A percentile compares a stretch with the other conserved stretches of the same genome.
These are phyloP conservation scores for Globisporangium splendens DNA, from an alignment of 352 stramenopile species.

Conservation along the genomic window DNA sequence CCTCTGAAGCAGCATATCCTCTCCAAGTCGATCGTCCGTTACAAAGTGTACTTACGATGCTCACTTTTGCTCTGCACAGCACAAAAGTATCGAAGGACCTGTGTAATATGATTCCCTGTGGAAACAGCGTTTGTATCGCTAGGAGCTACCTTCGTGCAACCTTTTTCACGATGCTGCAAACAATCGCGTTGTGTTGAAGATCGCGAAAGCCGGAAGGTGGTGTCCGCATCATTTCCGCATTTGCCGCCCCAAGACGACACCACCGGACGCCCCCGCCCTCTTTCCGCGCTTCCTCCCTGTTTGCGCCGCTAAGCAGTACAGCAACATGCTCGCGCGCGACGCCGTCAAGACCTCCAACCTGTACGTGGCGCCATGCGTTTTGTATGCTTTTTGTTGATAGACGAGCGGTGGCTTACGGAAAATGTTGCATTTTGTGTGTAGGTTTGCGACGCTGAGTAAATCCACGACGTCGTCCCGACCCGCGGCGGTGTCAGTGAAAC, in stretches of 20 bases:
- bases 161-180: neutral
- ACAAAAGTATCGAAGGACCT: neutral
- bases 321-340: constrained; percentile 25
- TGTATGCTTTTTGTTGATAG: neutral
- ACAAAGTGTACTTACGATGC: too few relatives aligned
- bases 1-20: too few relatives aligned
- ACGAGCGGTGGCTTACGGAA: neutral
- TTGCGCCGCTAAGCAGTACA: neutral
- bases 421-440: constrained; percentile 2
- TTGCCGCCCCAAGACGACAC: neutral
- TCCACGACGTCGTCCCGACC: neutral
- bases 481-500: neutral
- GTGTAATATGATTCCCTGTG: neutral
- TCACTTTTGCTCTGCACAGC: too few relatives aligned
- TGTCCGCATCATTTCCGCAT: neutral
- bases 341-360: constrained; percentile 36
- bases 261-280: neutral
- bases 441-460: constrained; percentile 13
- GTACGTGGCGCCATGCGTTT: constrained; percentile 13
- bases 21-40: neutral
- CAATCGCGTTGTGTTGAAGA: neutral
- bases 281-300: too few relatives aligned
- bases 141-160: neutral
- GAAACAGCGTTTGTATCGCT: neutral
- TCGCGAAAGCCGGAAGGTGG: neutral